Evolutionary conservation across 331 rosid genomes (phyloP), one percentile per base, ranked within the genome.

Genomic region (Pyracantha coccinea): DNA sequence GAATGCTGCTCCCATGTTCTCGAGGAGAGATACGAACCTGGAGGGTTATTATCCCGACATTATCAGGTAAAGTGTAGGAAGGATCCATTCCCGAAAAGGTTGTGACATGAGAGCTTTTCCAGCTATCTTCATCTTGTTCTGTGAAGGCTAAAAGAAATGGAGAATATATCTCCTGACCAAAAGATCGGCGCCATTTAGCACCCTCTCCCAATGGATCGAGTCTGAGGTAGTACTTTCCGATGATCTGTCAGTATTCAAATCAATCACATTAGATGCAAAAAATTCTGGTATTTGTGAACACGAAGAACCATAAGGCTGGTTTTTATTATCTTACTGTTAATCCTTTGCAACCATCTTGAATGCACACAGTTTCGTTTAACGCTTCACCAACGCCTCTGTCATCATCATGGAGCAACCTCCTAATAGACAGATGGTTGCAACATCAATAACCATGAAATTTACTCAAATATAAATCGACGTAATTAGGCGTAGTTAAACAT

Each of bases 131-230:
- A 74, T 81, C 83, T 94, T 86, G 88, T 82, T 87, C 83, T 5
- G 96, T 52, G 86, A 89, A 92, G 73, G 96, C 97, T 69, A 88
- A 76, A 71, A 92, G 96, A 17, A 89, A 63, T 0, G 97, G 96
- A 1, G 97, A 89, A 75, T 86, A 92, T 77, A 86, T 78, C 87
- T 92, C 92, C 82, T 89, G 97, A 44, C 93, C 96, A 77, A 82
- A 81, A 32, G 91, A 79, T 63, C 96, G 89, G 66, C 96, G 96
- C 96, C 97, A 92, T 79, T 83, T 92, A 25, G 90, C 91, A 21
- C 97, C 97, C 81, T 88, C 92, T 84, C 90, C 96, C n/a, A 77
- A 53, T 21, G 89, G 89, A 71, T 92, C 97, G 17, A 92, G 79
- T 85, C 89, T 85, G 82, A 88, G 86, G 62, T 92, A 92, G 79